Percentiles rank a stretch among this genome's conserved stretches.
Conservation (phyloP, 106 monocot species). For the Acorus calamus region DNA sequence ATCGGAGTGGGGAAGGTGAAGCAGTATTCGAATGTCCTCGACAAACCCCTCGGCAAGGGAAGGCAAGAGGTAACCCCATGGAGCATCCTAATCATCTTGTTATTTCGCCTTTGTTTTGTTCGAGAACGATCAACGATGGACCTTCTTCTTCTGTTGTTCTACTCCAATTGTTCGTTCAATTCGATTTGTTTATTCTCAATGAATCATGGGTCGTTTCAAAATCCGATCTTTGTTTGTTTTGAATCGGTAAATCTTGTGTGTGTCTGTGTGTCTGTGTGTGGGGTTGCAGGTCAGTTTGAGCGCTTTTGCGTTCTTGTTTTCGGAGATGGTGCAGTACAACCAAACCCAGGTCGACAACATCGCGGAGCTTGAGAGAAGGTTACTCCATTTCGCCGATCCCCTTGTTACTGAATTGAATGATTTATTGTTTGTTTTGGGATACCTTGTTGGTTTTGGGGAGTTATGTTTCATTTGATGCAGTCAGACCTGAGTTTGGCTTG, state of each 20-base stretch:
- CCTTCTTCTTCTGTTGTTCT: conserved; percentile 14
- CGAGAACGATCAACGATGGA: conserved; percentile 11
- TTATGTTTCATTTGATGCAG: too few relatives aligned
- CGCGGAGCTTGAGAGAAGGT: conserved; percentile 83
- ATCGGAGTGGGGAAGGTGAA: conserved; percentile 74
- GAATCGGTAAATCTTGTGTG: neutral
- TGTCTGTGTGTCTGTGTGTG: neutral
- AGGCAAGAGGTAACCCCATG: conserved; percentile 57
- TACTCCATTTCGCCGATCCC: neutral
- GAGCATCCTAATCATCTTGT: too few relatives aligned
- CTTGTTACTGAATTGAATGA: neutral
- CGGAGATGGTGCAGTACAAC: conserved; percentile 93
- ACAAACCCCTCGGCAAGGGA: conserved; percentile 87
- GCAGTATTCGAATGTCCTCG: conserved; percentile 80
- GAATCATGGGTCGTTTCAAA: neutral
- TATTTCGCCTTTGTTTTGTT: conserved; percentile 5
- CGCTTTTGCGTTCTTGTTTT: conserved; percentile 93
- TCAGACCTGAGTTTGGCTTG: too few relatives aligned
- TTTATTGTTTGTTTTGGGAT: neutral
- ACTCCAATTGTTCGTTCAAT: too few relatives aligned
- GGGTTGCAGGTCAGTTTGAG: conserved; percentile 82
- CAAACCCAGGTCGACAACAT: conserved; percentile 97
- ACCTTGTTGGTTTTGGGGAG: neutral
- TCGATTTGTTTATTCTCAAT: too few relatives aligned
- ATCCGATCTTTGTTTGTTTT: neutral